Evolutionary conservation across 495 filamentous ascomycete species (phyloP), one percentile per base, ranked within the genome.

Genomic region (Collariella sp.): DNA sequence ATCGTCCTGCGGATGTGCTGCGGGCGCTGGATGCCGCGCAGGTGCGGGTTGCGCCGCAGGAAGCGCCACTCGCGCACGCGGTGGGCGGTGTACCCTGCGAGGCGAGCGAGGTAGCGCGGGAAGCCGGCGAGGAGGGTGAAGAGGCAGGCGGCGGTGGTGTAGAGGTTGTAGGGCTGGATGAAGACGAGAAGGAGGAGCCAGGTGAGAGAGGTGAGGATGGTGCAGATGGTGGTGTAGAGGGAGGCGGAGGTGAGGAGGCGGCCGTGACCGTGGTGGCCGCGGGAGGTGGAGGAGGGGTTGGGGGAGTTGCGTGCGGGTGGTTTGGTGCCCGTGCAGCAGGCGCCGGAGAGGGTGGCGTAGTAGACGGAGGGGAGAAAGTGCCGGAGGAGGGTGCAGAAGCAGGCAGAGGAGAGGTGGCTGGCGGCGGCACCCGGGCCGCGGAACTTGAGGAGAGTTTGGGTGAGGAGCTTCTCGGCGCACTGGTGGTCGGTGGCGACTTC

Each of bases 211-310:
- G 63, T 66, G 40, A 64, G 47, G 13, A 64, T 18, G 38, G 50
- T 38, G 54, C 62, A 64, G 33, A 54, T 9, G 7, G 36, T 39
- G 15, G 54, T 38, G 47, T 50, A 60, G n/a, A 34, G 10, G 23
- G 2, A 16, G 24, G 20, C 47, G n/a, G 47, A 44, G 29, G 54
- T 41, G n/a, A 36, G 5, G 35, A 61, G 40, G 2, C 38, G 6
- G 33, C 62, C 62, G 49, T 64, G 61, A 35, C 63, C 63, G 56
- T 66, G 63, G 48, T 46, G 54, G 46, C 54, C 48, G 10, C 46
- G 42, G 47, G 50, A 51, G 9, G 33, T 34, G 40, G 52, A 12
- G 26, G 22, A 12, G 16, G 16, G 23, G 23, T 26, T 19, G 22
- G 2, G 26, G 26, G 7, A 2, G 26, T 7, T 4, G 23, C 10